Evolutionary conservation across 768 basidiomycete genomes (phyloP).

Genomic region (Termitomyces sp.): DNA sequence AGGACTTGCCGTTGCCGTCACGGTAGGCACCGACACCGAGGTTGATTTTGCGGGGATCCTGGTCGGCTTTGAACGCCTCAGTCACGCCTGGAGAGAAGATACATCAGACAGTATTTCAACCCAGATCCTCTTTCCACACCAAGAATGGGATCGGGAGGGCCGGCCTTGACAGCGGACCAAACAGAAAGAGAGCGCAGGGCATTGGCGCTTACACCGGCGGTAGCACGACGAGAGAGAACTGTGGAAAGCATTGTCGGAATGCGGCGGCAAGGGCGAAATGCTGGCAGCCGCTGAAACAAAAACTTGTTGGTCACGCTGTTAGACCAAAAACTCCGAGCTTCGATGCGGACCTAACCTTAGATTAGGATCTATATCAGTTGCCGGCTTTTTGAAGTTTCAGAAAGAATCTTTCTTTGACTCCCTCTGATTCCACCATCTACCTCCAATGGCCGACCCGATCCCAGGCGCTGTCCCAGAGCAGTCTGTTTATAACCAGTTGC

Average conservation of each 20-base stretch:
- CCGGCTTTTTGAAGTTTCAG: neutral
- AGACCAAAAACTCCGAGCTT: neutral
- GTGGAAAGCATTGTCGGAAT: constrained; percentile 42
- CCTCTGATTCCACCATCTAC: constrained; percentile 1
- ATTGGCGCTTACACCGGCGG: constrained; percentile 30
- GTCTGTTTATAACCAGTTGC: neutral
- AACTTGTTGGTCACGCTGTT: constrained; percentile 2
- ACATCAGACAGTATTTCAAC: constrained; percentile 6
- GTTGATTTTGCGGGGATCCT: constrained; percentile 90
- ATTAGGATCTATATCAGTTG: constrained; percentile 14
- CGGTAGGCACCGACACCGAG: constrained; percentile 97
- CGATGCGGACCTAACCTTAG: constrained; percentile 16
- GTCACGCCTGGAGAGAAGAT: constrained; percentile 60
- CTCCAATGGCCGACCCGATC: constrained; percentile 11
- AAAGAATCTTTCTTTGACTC: neutral
- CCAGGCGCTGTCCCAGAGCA: constrained; percentile 4
- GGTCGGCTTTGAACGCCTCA: constrained; percentile 97
- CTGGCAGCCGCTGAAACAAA: constrained; percentile 7
- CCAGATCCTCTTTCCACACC: constrained; percentile 41
- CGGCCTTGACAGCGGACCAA: constrained; percentile 81
- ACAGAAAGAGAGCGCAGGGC: constrained; percentile 55
- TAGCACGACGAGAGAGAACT: constrained; percentile 48
- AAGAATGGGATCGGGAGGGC: constrained; percentile 91
- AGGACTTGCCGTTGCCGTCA: constrained; percentile 93
- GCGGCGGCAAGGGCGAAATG: constrained; percentile 18